phyloP scores from a whole-genome alignment of 306 rosid genomes.

The Trifolium dubium region DNA sequence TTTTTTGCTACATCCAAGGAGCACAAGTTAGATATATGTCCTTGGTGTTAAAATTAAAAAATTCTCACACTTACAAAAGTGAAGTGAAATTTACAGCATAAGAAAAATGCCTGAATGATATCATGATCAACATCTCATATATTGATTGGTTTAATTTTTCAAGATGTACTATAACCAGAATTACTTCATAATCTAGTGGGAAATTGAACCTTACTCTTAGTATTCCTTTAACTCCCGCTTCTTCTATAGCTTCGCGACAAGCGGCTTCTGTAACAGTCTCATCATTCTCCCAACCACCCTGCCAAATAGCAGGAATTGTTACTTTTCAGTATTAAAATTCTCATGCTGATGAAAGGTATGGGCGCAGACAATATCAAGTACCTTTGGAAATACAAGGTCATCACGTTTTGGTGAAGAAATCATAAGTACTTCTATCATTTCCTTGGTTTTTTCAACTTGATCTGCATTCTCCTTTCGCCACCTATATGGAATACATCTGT shows the following conservation, averaged over 20 bases:
- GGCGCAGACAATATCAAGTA: constrained; percentile 38
- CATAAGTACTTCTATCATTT: constrained; percentile 78
- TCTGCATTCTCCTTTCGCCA: constrained; percentile 50
- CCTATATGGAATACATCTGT: constrained; percentile 89
- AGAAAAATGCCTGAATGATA: constrained; percentile 2
- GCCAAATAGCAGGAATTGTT: constrained; percentile 33
- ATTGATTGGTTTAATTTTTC: constrained; percentile 4
- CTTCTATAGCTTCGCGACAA: constrained; percentile 85
- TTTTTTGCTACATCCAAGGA: neutral
- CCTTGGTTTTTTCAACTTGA: constrained; percentile 41
- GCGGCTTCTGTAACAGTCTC: constrained; percentile 84
- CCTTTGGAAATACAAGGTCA: constrained; percentile 89
- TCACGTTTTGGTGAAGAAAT: constrained; percentile 83
- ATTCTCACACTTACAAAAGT: neutral
- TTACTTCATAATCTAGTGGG: constrained; percentile 22
- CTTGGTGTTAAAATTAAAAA: no score
- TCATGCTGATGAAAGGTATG: constrained; percentile 23
- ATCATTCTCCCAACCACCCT: constrained; percentile 99
- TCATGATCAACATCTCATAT: constrained; percentile 25
- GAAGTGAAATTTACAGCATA: constrained; percentile 1
- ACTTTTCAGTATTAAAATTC: constrained; percentile 18
- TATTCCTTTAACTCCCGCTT: constrained; percentile 87
- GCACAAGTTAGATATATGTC: neutral
- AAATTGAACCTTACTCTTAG: constrained; percentile 64
- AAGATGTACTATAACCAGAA: constrained; percentile 8